phyloP scores from a whole-genome alignment of 495 filamentous ascomycete species.

The Evernia prunastri region DNA sequence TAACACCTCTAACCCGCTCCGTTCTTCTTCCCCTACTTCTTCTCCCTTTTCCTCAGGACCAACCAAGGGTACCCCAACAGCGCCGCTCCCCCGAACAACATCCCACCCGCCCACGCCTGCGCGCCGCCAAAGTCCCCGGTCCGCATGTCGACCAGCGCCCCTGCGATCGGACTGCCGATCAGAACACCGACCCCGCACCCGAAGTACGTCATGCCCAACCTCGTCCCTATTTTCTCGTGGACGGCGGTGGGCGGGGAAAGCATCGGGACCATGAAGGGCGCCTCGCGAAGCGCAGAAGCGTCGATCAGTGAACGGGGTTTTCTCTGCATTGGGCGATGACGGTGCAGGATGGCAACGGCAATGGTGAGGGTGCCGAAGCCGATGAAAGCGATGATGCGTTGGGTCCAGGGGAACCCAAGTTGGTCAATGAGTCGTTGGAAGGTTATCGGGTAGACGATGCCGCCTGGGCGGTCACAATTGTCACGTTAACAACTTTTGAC shows the following conservation, averaged over 20 bases:
- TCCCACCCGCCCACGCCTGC: slow-evolving; percentile 11
- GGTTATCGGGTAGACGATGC: slow-evolving; percentile 49
- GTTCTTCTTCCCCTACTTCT: too few species aligned
- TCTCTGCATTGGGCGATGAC: slow-evolving; percentile 19
- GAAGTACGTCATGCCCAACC: slow-evolving; percentile 34
- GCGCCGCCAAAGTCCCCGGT: slow-evolving; percentile 9
- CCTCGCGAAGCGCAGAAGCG: slow-evolving; percentile 33
- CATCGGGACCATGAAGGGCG: slow-evolving; percentile 28
- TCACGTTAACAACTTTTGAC: not conserved
- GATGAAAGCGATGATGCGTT: slow-evolving; percentile 47
- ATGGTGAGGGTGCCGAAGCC: slow-evolving; percentile 38
- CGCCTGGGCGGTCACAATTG: slow-evolving; percentile 30
- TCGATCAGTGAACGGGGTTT: slow-evolving; percentile 32
- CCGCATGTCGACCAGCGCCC: slow-evolving; percentile 19
- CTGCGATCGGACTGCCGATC: slow-evolving; percentile 36
- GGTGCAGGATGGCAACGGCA: slow-evolving; percentile 28
- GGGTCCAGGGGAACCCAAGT: slow-evolving; percentile 49
- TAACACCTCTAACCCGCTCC: too few species aligned
- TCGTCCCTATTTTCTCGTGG: slow-evolving; percentile 31
- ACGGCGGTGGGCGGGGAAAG: slow-evolving; percentile 25
- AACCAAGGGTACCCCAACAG: slow-evolving; percentile 14
- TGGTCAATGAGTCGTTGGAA: slow-evolving; percentile 42
- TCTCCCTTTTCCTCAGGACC: not conserved
- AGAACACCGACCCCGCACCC: slow-evolving; percentile 30
- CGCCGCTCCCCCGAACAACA: slow-evolving; percentile 12